Conservation (phyloP, 768 basidiomycete genomes). For the Suillus paluster region DNA sequence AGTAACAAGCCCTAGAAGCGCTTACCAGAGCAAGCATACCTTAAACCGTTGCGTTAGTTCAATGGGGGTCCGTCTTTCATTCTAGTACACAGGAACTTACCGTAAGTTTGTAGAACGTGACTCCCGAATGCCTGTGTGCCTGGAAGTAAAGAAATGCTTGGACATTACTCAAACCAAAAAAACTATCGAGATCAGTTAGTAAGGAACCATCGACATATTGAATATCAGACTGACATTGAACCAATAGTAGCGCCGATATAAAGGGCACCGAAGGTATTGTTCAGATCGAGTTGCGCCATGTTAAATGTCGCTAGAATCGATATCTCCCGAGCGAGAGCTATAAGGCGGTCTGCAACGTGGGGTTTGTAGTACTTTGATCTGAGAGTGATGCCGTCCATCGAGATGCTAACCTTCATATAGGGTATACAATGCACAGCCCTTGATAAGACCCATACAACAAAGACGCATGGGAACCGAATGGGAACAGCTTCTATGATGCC, state of each 20-base stretch:
- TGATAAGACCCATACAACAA: too few relatives aligned
- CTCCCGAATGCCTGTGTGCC: constrained; percentile 37
- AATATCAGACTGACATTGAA: constrained; percentile 46
- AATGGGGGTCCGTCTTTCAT: neutral
- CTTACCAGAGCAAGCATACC: constrained; percentile 35
- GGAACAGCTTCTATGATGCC: too few relatives aligned
- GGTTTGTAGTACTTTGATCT: too few relatives aligned
- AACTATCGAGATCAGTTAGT: constrained; percentile 33
- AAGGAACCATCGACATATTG: neutral
- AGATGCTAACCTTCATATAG: too few relatives aligned
- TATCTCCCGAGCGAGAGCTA: neutral
- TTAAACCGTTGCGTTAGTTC: constrained; percentile 31
- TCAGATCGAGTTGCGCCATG: constrained; percentile 35
- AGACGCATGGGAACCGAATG: too few relatives aligned
- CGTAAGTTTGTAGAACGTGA: constrained; percentile 36
- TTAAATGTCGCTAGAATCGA: neutral
- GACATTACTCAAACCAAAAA: constrained; percentile 63
- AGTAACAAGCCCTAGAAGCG: neutral
- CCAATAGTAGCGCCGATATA: constrained; percentile 57
- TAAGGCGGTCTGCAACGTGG: too few relatives aligned
- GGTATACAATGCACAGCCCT: too few relatives aligned
- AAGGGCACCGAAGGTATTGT: constrained; percentile 56
- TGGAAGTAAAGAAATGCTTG: constrained; percentile 57
- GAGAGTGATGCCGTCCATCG: too few relatives aligned
- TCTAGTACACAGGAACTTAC: constrained; percentile 29